Evolutionary conservation across 169 alveolate genomes (phyloP).

Genomic region (Babesia caballi): DNA sequence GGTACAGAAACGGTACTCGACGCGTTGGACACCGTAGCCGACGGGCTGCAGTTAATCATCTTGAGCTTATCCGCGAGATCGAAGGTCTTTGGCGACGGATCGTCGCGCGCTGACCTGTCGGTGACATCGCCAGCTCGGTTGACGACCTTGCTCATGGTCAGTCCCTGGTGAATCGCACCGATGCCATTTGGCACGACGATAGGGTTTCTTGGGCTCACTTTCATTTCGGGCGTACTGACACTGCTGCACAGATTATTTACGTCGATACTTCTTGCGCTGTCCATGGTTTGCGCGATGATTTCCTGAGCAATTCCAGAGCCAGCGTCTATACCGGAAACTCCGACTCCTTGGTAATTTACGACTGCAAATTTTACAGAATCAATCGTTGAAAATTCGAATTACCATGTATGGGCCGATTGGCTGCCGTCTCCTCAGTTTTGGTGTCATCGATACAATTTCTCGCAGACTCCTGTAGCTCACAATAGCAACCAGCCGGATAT

Average conservation of each 20-base stretch:
- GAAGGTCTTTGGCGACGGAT: neutral
- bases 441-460: neutral
- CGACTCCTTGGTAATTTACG: neutral
- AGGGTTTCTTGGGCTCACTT: neutral
- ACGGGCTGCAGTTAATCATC: neutral
- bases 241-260: neutral
- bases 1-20: slow-evolving; percentile 7
- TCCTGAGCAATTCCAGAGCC: neutral
- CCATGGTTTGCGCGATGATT: neutral
- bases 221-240: neutral
- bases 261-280: neutral
- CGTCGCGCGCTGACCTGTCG: neutral
- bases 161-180: neutral
- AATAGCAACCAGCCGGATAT: neutral
- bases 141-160: neutral
- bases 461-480: neutral
- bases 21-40: slow-evolving; percentile 1
- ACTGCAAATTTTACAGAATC: neutral
- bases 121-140: neutral
- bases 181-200: neutral
- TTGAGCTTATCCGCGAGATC: slow-evolving; percentile 8
- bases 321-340: neutral
- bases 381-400: neutral
- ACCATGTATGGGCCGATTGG: neutral
- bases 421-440: neutral